Base-by-base conservation (phyloP, 176 grass and related monocot species). In the Rhipidocladum racemiflorum region DNA sequence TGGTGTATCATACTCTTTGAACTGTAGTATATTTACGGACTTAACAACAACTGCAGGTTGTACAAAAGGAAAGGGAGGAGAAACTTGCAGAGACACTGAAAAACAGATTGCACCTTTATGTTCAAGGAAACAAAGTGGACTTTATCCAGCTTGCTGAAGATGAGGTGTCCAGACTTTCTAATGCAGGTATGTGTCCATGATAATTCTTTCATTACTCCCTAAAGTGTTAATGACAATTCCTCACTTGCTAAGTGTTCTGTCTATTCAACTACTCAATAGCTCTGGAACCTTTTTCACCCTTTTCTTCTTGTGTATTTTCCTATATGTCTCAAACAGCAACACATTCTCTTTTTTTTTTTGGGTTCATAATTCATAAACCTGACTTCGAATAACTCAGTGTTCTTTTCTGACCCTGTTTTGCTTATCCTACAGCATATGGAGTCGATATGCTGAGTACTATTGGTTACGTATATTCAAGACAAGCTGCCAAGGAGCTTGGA, bases 51-150 rank as follows among this genome's bases (percentile, higher is more conserved):
- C 70, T 87, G 72, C 56, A 97, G 95, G 74, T 68, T 84, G 85
- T 99, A 87, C 96, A 99, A 35, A 93, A 90, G 74, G 93, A 99
- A 83, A 95, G 97, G 64, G 93, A 96, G 68, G 93, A 96, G 68
- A 99, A 96, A 72, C 97, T 99, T 55, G 87, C 97, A 72, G 89
- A 91, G 48, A 62, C 40, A 64, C 83, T 99, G 69, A 93, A 90
- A 87, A 61, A 96, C 56, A 84, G 83, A 56, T 79, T 99, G 66
- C 61, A 95, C 80, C 70, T 86, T 11, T 96, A 96, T 87, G 93
- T 95, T 85, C 97, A 95, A 90, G 97, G 93, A 61, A 78, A 90
- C 78, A 93, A 90, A 85, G 87, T 91, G 14, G 91, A 90, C 32
- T 99, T 96, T 72, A 85, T 91, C 68, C 85, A 50, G 46, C 14